phyloP scores from a whole-genome alignment of 768 basidiomycete genomes.

The Cubamyces sp. region DNA sequence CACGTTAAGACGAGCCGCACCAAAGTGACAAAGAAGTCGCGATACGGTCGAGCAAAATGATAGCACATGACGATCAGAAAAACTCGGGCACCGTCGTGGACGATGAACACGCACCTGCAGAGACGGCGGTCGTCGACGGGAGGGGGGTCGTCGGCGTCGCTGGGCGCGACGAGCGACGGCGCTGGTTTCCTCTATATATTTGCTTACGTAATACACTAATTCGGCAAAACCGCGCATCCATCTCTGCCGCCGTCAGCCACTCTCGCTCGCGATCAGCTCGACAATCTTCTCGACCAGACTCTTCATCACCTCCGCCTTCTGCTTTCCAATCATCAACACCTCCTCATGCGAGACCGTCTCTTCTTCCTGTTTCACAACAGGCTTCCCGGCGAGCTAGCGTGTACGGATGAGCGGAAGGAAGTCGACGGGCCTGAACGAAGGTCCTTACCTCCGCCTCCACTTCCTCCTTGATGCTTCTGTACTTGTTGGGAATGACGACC shows the following conservation, averaged over 20 bases:
- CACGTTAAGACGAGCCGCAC: not conserved
- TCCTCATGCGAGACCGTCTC: slow-evolving; percentile 77
- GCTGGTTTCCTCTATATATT: slow-evolving; percentile 11
- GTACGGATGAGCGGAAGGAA: slow-evolving; percentile 1
- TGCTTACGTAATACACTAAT: slow-evolving; percentile 24
- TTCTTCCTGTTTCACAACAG: slow-evolving; percentile 43
- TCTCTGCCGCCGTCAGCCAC: slow-evolving; percentile 16
- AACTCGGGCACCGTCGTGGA: slow-evolving; percentile 5
- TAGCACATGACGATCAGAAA: slow-evolving; percentile 1
- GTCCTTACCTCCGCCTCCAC: slow-evolving; percentile 73
- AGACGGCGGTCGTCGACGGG: slow-evolving; percentile 7
- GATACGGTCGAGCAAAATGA: not conserved
- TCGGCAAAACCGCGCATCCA: slow-evolving; percentile 8
- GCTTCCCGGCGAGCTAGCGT: slow-evolving; percentile 62
- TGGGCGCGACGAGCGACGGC: slow-evolving; percentile 9
- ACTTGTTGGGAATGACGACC: slow-evolving; percentile 72
- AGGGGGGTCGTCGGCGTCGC: slow-evolving; percentile 22
- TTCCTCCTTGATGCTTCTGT: slow-evolving; percentile 72
- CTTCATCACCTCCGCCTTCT: slow-evolving; percentile 75
- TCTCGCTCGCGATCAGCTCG: slow-evolving; percentile 33
- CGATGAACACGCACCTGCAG: slow-evolving; percentile 18
- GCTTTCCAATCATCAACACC: slow-evolving; percentile 65
- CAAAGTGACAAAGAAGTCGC: slow-evolving; percentile 5
- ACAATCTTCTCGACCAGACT: slow-evolving; percentile 69
- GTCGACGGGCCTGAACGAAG: slow-evolving; percentile 10